Evolutionary conservation across 768 basidiomycete species (phyloP), one percentile per base, ranked within the genome.

Genomic region (Paxillus involutus): DNA sequence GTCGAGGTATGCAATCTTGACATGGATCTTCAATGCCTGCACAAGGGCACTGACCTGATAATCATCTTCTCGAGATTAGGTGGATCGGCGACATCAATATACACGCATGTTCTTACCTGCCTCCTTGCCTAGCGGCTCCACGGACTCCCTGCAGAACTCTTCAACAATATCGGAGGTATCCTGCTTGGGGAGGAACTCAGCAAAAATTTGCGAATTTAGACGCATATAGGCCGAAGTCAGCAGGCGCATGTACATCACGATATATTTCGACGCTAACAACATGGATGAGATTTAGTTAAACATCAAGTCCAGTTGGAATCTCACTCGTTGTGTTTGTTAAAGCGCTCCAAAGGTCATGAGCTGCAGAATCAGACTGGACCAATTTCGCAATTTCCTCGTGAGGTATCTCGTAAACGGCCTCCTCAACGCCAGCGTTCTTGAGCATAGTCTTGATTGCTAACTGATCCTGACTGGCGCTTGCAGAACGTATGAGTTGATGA

Each of bases 211-310:
- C 8, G 80, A 73, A 59, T 89, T 77, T 5, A 78, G 65, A 19
- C 87, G 86, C 55, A 96, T 88, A 69, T 91, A 84, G 3, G 92
- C 86, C 0, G 91, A 89, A 6, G 95, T 89, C 17, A 94, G 71
- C 52, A 95, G 76, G 43, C 95, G 82, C 59, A 98, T 77, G 67
- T 86, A 93, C 57, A 86, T 80, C 19, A 91, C 86, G 64, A 92
- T 83, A 21, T 83, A 82, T 67, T 89, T 88, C 7, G 86, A 88
- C 9, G 74, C 85, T 87, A 37, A 32, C 16, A 48, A 0, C 35
- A 26, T 3, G 12, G 35, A 42, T 61, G 30, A 62, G 59, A 26
- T 42, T 12, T 21, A 33, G 35, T n/a, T 7, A 42, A 26, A 40
- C 16, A n/a, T 6, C 19, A 40, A 17, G 37, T 8, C 37, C 33